A percentile compares a stretch with the other conserved stretches of the same genome.
These are phyloP conservation scores for Sphagnurus paluster DNA, from an alignment of 1,284 basidiomycete species.

Conservation along the genomic window DNA sequence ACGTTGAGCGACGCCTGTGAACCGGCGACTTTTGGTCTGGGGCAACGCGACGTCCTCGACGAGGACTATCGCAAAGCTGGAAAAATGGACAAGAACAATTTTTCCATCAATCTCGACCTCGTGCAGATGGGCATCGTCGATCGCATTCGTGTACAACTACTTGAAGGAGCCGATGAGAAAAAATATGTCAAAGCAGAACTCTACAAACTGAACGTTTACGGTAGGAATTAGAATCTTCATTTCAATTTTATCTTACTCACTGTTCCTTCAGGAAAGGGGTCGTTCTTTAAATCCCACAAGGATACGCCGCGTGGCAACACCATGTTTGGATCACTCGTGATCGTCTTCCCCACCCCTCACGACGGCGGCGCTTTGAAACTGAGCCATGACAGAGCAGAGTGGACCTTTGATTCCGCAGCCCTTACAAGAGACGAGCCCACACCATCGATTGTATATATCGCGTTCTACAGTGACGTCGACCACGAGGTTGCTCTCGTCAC, in stretches of 20 bases:
- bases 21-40: constrained; percentile 30
- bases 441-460: constrained; percentile 30
- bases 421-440: constrained; percentile 14
- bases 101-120: constrained; percentile 29
- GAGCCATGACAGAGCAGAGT: constrained; percentile 31
- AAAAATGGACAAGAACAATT: constrained; percentile 29
- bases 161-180: constrained; percentile 11
- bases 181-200: constrained; percentile 20
- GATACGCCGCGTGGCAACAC: constrained; percentile 38
- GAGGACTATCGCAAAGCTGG: constrained; percentile 34
- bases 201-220: constrained; percentile 33
- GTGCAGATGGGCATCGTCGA: constrained; percentile 23
- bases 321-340: constrained; percentile 49
- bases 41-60: constrained; percentile 28
- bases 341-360: constrained; percentile 43
- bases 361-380: constrained; percentile 40
- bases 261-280: constrained; percentile 30
- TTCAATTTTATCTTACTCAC: too few species aligned
- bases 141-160: constrained; percentile 13
- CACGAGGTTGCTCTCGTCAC: constrained; percentile 42
- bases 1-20: constrained; percentile 22
- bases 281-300: constrained; percentile 43
- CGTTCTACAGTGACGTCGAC: constrained; percentile 44
- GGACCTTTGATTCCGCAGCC: constrained; percentile 32
- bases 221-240: too few species aligned